Base-by-base conservation (phyloP, 345 rosid genomes). In the Arabis alpina region DNA sequence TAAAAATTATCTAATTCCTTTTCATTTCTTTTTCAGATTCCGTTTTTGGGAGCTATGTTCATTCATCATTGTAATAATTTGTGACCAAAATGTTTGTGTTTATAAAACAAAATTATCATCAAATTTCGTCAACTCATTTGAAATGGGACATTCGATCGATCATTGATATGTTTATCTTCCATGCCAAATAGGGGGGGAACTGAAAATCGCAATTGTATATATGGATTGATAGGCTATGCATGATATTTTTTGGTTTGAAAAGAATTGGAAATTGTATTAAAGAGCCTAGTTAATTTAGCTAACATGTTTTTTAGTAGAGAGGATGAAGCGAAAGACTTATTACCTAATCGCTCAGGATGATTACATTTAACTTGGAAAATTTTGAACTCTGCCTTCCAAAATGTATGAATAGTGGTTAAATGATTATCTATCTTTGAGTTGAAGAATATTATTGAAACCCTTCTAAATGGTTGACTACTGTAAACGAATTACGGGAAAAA, bases 31-130 rank as follows among this genome's bases (percentile, higher is more conserved):
- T 39, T 47, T 13, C 34, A 68, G 37, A 37, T 62, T 55, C 71
- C 61, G 50, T 41, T 55, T 76, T 69, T 49, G 12, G 12, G 41
- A 63, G 70, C 55, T 69, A 63, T 36, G 61, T 76, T 68, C 79
- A 75, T 61, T 75, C 74, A 75, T 54, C 78, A 15, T 8, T 14
- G 16, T 43, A 23, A 52, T 43, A 8, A 53, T 39, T 62, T 54
- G 4, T 54, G 10, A 19, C 61, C 54, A 71, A 42, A 45, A 32
- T 55, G 45, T 54, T 13, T n/a, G 0, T 60, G 8, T 24, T 8
- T 43, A 6, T 8, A 43, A 0, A 2, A 30, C n/a, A 63, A 6
- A 4, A 19, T 19, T 19, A 19, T 19, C 16, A 44, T 54, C 5
- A 44, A 51, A 58, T 64, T 36, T 48, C 36, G 14, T 12, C 32